These are phyloP conservation scores for Astrephomene gubernaculifera DNA, from an alignment of 139 green algal genomes.

Conservation along the genomic window DNA sequence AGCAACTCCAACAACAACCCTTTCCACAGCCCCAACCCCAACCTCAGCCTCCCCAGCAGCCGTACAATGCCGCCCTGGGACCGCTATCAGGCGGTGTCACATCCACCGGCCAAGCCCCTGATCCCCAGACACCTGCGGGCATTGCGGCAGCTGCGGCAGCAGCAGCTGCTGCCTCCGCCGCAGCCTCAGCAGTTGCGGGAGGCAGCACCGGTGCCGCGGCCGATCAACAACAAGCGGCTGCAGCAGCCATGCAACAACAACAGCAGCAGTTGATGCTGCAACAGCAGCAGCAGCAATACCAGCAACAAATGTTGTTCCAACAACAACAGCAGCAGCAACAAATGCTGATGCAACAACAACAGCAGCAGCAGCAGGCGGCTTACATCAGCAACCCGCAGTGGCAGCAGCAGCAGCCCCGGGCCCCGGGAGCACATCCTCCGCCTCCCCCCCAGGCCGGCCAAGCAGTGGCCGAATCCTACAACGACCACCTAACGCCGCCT, in stretches of 20 bases:
- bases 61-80: no score
- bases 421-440: background rate
- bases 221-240: background rate
- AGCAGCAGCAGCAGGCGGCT: background rate
- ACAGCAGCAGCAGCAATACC: background rate
- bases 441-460: background rate
- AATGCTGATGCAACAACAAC: background rate
- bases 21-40: background rate
- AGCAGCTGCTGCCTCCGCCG: background rate
- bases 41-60: background rate
- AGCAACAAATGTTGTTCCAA: constrained; percentile 5
- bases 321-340: background rate
- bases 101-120: background rate
- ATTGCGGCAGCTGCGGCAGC: background rate
- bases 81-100: background rate
- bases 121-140: background rate
- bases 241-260: background rate
- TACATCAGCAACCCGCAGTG: background rate
- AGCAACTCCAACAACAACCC: constrained; percentile 6
- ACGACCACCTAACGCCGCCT: no score
- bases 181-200: background rate
- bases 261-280: background rate
- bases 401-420: background rate
- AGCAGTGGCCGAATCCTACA: constrained; percentile 9
- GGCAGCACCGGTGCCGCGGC: no score